Base-by-base conservation (phyloP, 2,329 filamentous ascomycete species). In the Corynespora cassiicola region DNA sequence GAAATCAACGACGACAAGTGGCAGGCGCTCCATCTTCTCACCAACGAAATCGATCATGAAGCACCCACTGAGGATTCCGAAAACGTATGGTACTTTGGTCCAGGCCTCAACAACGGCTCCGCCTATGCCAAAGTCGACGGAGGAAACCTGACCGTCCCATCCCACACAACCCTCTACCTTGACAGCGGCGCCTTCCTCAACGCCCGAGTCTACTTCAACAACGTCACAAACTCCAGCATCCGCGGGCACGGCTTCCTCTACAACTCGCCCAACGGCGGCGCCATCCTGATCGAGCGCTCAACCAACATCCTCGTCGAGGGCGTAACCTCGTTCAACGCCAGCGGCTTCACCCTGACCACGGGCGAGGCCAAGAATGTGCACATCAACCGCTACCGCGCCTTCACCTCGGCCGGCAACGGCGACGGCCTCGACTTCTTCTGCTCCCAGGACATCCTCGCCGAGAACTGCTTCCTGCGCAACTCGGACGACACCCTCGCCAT, bases 401-500 rank as follows among this genome's bases (percentile, higher is more conserved):
- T 64, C 19, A 50, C 37, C 6, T 38, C 39, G 34, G 47, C 40
- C 49, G 61, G 35, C 36, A 63, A 47, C 39, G 45, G 33, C 6
- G 45, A 46, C 23, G 51, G 46, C 15, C 47, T 56, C 17, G 39
- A 52, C 36, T 29, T 54, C 8, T 51, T 45, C 25, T 47, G 45
- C 30, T 45, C 25, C 9, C 24, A 21, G 14, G 22, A 38, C 10
- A 29, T 53, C 11, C 33, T 58, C 1, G 48, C 66, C 5, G 58
- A 70, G 19, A 61, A 56, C 10, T 54, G 54, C 28, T 70, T 70
- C 40, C 38, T 71, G 22, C 58, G 68, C 9, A 70, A 65, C 36
- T 68, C 64, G 2, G 68, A 71, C 32, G 68, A 70, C 34, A 59
- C 37, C 10, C 61, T 70, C 20, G 67, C 68, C 8, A 41, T 69